Percentiles rank a stretch among this genome's conserved stretches.
Conservation (phyloP, 768 basidiomycete genomes). For the Dictyophora rubrovolvata region DNA sequence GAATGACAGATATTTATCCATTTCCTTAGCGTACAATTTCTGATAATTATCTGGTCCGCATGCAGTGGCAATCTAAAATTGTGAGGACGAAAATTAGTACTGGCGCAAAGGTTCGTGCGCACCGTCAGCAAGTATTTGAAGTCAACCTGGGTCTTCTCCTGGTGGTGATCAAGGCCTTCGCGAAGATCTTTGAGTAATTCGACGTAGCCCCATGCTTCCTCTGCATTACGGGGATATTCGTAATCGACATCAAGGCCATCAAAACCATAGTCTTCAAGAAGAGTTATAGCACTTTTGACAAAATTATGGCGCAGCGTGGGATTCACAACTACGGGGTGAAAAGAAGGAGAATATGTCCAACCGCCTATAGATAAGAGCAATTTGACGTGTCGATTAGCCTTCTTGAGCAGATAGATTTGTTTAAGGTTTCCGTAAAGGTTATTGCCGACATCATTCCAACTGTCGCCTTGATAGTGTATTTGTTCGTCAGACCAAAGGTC, state of each 20-base stretch:
- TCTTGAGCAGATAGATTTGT: constrained; percentile 85
- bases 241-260: constrained; percentile 92
- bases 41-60: constrained; percentile 83
- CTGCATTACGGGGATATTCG: constrained; percentile 77
- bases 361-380: constrained; percentile 86
- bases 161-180: constrained; percentile 64
- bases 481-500: constrained; percentile 95
- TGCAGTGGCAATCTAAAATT: constrained; percentile 73
- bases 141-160: constrained; percentile 46
- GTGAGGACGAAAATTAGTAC: not conserved
- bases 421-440: constrained; percentile 97
- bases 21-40: constrained; percentile 67
- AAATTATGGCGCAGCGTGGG: constrained; percentile 59
- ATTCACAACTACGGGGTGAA: constrained; percentile 71
- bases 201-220: constrained; percentile 76
- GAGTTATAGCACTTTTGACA: constrained; percentile 63
- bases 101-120: constrained; percentile 17
- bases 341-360: constrained; percentile 85
- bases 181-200: constrained; percentile 72
- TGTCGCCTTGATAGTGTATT: constrained; percentile 92
- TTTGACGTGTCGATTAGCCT: constrained; percentile 70
- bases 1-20: constrained; percentile 84
- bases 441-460: constrained; percentile 83
- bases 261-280: constrained; percentile 84
- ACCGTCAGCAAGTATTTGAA: constrained; percentile 70